Evolutionary conservation across 768 basidiomycete species (phyloP), one percentile per base, ranked within the genome.

Genomic region (Dacryopinax spathularia): DNA sequence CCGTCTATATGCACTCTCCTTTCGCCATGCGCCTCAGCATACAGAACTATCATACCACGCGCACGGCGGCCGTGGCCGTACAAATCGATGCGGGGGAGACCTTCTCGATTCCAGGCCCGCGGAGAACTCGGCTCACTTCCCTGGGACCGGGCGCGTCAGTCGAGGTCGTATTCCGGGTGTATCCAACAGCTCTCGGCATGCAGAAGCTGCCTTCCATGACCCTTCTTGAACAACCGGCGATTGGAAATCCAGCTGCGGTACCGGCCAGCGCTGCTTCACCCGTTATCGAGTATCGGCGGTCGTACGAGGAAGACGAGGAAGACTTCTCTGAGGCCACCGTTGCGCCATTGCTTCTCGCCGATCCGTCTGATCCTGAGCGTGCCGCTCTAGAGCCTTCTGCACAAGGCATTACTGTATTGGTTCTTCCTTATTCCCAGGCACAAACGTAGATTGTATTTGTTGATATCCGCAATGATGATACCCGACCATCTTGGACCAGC

Each of bases 61-160:
- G 84, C 34, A 82, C 89, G 1, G 86, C 87, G 0, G 85, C 84
- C 66, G 73, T 94, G 34, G 77, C 82, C 12, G 79, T 92, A 9
- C 82, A 86, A 34, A 78, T 93, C 31, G 91, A 95, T 62, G 79
- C 84, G 0, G 74, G 80, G 13, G 89, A 89, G 39, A 78, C 80
- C n/a, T 95, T 96, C 72, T 83, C 93, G 16, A 82, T 92, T 41
- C 82, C 89, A 1, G 93, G 94, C 0, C 71, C 88, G 34, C 78
- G 89, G 56, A 81, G 77, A 60, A 83, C 84, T 2, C 80, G 84
- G 10, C 67, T 91, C 9, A 85, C 89, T 1, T 74, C 87, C 44
- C 75, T 97, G n/a, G 76, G 89, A 41, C 87, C 91, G 0, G 85
- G 85, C 4, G 76, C 78, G 29, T 88, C 90, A 71, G 84, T 84